Evolutionary conservation across 768 basidiomycete species (phyloP), one percentile per base, ranked within the genome.

Genomic region (Mycena vitilis): DNA sequence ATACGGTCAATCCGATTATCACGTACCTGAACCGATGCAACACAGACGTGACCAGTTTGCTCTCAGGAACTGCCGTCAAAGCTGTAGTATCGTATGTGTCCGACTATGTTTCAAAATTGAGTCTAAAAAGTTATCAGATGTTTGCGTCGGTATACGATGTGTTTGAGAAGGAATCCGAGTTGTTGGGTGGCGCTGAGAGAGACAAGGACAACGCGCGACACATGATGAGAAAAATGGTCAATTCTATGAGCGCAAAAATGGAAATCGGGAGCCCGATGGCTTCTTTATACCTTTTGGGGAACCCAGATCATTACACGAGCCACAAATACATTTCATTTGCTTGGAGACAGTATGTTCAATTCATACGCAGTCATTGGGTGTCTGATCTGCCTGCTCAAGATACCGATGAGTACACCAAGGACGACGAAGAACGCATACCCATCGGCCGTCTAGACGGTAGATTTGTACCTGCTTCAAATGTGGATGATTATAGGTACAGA

Each of bases 261-360:
- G 79, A 80, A 68, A 74, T 80, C 36, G 80, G 80, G 16, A 63
- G 66, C 40, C 81, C 80, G 0, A 76, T 81, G 76, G 73, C 72
- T 0, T 74, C 65, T 23, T 36, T 77, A 56, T 79, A 81, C 64
- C 48, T 81, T 4, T 51, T 81, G 4, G 76, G 75, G 2, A 63
- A 75, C 70, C 79, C 52, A 2, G 52, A 53, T 20, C 52, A 53
- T 18, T 53, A 53, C 22, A 34, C 52, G 18, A 53, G 30, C 11
- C 52, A 53, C 34, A 53, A 5, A 3, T 38, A 20, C n/a, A 37
- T 37, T 40, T 13, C 38, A 7, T 40, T 40, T 40, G 38, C 38
- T 6, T 40, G 38, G 38, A 40, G 38, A 40, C n/a, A n/a, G n/a
- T n/a, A n/a, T n/a, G n/a, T n/a, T 7, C 8, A 40, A 40, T 40